Evolutionary conservation across 345 rosid genomes (phyloP), one percentile per base, ranked within the genome.

Genomic region (Brassica juncea): DNA sequence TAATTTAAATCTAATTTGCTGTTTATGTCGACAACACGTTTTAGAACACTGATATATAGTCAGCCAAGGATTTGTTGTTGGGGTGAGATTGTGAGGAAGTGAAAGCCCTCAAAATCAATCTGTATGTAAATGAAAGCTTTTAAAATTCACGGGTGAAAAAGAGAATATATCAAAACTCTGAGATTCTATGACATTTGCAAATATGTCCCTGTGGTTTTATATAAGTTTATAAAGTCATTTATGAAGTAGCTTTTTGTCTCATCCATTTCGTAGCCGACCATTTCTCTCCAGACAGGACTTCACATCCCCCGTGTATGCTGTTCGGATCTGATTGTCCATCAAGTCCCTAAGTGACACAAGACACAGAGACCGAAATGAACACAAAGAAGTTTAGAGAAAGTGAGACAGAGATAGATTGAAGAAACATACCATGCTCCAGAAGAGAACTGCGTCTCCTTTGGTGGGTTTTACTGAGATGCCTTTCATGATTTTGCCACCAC

Each of bases 251-350:
- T 81, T 70, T 87, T 84, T 88, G 94, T 79, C 98, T 89, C 97
- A 92, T 91, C 98, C 96, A 92, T 87, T 95, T 95, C 14, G 99
- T 95, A 74, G 98, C 96, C 7, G 98, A 95, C 99, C 99, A 91
- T 78, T 95, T 94, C 86, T 91, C 97, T 59, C 96, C 96, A 0
- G 90, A 72, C 54, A 91, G 79, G 54, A 94, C 97, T 85, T 91
- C 91, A 47, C 99, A 94, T 77, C 99, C 99, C 49, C 96, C 99
- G 42, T 94, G 97, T 68, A 94, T 77, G 87, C 94, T 93, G 14
- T 80, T 89, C 4, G 91, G 90, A 85, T 95, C 97, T 12, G 96
- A 89, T 58, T 90, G 86, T 66, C 98, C 99, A 5, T 93, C 90
- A 3, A 93, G 79, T 54, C 98, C 97, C 97, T 93, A 80, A 35